These are phyloP conservation scores for Hordeum marinum DNA, from an alignment of 176 grass and related monocot genomes.

Conservation along the genomic window DNA sequence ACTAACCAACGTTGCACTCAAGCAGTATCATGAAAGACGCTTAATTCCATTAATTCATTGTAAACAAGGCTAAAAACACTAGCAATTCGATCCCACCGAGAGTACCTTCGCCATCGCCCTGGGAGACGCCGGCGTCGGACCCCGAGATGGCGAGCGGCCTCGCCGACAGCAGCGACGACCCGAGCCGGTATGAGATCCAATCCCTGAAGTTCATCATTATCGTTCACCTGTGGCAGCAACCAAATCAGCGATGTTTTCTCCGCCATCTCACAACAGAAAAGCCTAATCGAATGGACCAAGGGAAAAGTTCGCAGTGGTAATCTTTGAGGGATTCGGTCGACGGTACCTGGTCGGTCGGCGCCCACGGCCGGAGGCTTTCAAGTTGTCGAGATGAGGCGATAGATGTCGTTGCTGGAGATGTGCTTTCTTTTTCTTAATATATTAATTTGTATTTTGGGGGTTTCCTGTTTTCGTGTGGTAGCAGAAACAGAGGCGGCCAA, in stretches of 20 bases:
- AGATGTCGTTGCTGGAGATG: not conserved
- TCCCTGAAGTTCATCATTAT: conserved; percentile 62
- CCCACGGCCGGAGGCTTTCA: not conserved
- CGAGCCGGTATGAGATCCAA: conserved; percentile 55
- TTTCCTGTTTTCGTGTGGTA: not conserved
- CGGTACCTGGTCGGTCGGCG: conserved; percentile 5
- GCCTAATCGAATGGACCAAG: not conserved
- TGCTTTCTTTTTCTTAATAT: not conserved
- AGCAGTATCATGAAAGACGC: not conserved
- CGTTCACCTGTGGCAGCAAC: not conserved
- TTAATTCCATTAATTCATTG: not conserved
- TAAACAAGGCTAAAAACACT: not conserved
- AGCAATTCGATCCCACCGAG: not conserved
- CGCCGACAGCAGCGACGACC: conserved; percentile 49
- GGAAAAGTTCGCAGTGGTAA: not conserved
- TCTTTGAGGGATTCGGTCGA: not conserved
- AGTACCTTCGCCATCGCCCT: not conserved
- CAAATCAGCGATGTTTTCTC: not conserved
- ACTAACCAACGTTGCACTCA: not conserved
- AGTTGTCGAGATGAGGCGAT: not conserved
- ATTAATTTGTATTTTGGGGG: not conserved
- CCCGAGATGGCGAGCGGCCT: conserved; percentile 46
- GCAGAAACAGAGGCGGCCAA: not conserved
- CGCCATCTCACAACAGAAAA: not conserved
- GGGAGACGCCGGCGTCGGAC: conserved; percentile 8